Conservation (phyloP, 2,329 filamentous ascomycete species). For the Tolypocladium pustulatum region DNA sequence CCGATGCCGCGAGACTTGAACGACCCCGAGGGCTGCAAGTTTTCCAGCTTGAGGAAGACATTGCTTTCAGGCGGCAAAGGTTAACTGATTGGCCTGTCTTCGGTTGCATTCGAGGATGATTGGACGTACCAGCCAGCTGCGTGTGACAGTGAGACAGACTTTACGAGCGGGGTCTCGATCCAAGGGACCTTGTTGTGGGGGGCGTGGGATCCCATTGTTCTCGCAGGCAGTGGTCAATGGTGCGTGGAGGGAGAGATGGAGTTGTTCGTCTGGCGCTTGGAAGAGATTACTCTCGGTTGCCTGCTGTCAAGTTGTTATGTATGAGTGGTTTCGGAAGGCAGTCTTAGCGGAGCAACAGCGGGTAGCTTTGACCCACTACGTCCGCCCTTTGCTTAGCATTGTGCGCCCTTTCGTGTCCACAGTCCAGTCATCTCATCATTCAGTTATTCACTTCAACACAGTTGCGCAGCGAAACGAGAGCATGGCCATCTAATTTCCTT, state of each 20-base stretch:
- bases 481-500: not conserved
- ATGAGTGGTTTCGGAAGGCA: not conserved
- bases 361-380: not conserved
- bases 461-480: not conserved
- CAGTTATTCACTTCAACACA: not conserved
- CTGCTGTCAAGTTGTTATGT: too few relatives aligned
- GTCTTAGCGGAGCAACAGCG: not conserved
- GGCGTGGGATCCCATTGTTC: not conserved
- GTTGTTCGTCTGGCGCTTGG: not conserved
- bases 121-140: slow-evolving; percentile 9
- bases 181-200: slow-evolving; percentile 33
- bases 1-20: slow-evolving; percentile 77
- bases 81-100: not conserved
- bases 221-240: not conserved
- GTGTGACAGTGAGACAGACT: slow-evolving; percentile 37
- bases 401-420: not conserved
- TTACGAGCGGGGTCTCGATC: slow-evolving; percentile 58
- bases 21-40: slow-evolving; percentile 69
- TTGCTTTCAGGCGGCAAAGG: slow-evolving; percentile 32
- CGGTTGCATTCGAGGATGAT: not conserved
- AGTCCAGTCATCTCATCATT: not conserved
- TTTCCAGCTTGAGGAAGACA: slow-evolving; percentile 76
- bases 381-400: not conserved
- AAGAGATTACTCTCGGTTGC: too few relatives aligned
- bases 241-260: not conserved